These are phyloP conservation scores for Sugiyamaella pinicola DNA, from an alignment of 1,139 yeast species.

Conservation along the genomic window DNA sequence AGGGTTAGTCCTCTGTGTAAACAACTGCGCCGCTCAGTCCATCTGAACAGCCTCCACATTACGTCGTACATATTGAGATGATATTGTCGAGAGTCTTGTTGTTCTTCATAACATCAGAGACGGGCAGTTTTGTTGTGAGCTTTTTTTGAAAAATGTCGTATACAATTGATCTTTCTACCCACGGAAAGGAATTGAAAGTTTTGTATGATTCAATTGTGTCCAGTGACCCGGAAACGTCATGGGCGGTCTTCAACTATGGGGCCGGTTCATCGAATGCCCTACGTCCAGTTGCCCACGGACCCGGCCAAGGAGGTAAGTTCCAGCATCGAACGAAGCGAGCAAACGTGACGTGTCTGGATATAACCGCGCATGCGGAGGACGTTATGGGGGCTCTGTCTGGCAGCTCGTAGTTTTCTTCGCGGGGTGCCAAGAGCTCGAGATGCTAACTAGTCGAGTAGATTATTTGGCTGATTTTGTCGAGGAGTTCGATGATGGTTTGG, in stretches of 20 bases:
- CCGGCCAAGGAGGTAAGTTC: constrained; percentile 36
- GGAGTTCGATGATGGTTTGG: constrained; percentile 81
- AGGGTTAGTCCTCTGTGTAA: no score
- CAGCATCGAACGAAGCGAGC: background rate
- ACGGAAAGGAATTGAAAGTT: constrained; percentile 45
- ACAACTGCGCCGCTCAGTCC: no score
- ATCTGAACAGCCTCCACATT: no score
- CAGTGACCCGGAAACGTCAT: constrained; percentile 45
- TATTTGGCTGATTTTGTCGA: constrained; percentile 77
- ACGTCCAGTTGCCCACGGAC: constrained; percentile 41
- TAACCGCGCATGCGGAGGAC: no score
- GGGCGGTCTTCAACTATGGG: constrained; percentile 50
- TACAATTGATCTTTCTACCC: constrained; percentile 42
- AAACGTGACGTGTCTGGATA: no score
- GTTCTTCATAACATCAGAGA: background rate
- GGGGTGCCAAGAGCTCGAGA: no score
- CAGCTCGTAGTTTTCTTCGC: no score
- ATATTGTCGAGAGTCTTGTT: no score
- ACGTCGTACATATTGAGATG: no score
- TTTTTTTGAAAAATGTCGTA: constrained; percentile 35
- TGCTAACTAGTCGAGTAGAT: constrained; percentile 12
- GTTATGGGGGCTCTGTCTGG: no score
- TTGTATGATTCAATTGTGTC: constrained; percentile 47
- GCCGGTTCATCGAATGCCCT: constrained; percentile 42
- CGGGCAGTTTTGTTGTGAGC: background rate